Base-by-base conservation (phyloP, 202 grass and related monocot species). In the Hordeum pubiflorum region DNA sequence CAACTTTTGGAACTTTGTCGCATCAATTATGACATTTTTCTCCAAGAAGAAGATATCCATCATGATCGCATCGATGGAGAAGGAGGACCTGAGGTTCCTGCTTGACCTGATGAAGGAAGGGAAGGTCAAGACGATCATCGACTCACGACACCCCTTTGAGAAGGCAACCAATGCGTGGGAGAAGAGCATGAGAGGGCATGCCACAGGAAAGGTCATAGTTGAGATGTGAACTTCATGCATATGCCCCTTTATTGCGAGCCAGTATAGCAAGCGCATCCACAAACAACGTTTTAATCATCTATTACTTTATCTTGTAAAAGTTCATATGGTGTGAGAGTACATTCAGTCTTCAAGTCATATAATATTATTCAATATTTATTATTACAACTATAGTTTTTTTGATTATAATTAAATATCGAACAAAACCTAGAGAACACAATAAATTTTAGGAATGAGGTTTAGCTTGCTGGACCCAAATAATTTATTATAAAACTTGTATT, bases 141-240 rank as follows among this genome's bases (percentile, higher is more conserved):
- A 70, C 67, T 70, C 67, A 14, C 39, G 57, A 5, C 63, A 91
- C 38, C 48, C 83, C 17, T 72, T 86, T 46, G 74, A 85, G 10
- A 82, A 58, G 54, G 84, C 59, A 18, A 58, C 44, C 2, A 55
- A 63, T 7, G 86, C 69, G 7, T 91, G 86, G 86, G 75, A 65
- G 12, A 89, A 77, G 86, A 86, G 89, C 76, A 84, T 86, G 74
- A 86, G 85, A 8, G 80, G 83, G 10, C 83, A 91, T 11, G 80
- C 76, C 2, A 86, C 78, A 3, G 86, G 86, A 9, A 91, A 91
- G 75, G 79, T 91, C 64, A 76, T 91, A 55, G 46, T 91, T 11
- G 89, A 84, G 69, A 80, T 78, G 4, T 83, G 57, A 83, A 10
- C 41, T 43, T 43, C 40, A 43, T 33, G 32, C 32, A 33, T 33